Evolutionary conservation across 2,329 filamentous ascomycete genomes (phyloP).

Genomic region (Aspergillus hortae): DNA sequence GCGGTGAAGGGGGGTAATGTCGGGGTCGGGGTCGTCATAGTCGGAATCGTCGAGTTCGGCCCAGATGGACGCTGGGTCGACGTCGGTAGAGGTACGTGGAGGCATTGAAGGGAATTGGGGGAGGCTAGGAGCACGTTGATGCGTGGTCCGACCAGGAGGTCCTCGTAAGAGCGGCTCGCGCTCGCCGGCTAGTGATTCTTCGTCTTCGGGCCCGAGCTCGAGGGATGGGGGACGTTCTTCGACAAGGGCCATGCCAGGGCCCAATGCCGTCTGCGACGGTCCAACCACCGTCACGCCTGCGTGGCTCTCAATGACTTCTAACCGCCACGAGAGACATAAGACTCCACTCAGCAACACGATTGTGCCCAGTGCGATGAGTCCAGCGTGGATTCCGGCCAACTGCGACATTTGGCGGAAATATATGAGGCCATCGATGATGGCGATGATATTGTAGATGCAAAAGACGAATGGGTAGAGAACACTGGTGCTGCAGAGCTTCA

Average conservation of each 20-base stretch:
- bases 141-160: conserved; percentile 22
- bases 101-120: conserved; percentile 25
- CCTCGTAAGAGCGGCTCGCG: conserved; percentile 37
- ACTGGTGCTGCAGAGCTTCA: conserved; percentile 93
- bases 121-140: conserved; percentile 34
- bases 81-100: conserved; percentile 53
- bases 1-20: conserved; percentile 10
- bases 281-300: conserved; percentile 44
- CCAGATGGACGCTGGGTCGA: conserved; percentile 79
- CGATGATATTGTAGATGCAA: conserved; percentile 98
- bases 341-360: conserved; percentile 82
- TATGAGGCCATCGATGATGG: conserved; percentile 93
- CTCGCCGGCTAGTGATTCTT: conserved; percentile 40
- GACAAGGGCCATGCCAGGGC: conserved; percentile 78
- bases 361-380: conserved; percentile 75
- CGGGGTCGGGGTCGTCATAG: conserved; percentile 20
- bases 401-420: conserved; percentile 89
- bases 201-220: conserved; percentile 27
- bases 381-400: conserved; percentile 69
- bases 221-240: conserved; percentile 47
- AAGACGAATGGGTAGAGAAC: conserved; percentile 96
- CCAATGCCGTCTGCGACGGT: conserved; percentile 62
- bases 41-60: conserved; percentile 77
- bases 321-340: conserved; percentile 85
- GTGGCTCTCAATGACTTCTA: conserved; percentile 61